Evolutionary conservation across 305 asterid genomes (phyloP).

Genomic region (Solanum hybrid): DNA sequence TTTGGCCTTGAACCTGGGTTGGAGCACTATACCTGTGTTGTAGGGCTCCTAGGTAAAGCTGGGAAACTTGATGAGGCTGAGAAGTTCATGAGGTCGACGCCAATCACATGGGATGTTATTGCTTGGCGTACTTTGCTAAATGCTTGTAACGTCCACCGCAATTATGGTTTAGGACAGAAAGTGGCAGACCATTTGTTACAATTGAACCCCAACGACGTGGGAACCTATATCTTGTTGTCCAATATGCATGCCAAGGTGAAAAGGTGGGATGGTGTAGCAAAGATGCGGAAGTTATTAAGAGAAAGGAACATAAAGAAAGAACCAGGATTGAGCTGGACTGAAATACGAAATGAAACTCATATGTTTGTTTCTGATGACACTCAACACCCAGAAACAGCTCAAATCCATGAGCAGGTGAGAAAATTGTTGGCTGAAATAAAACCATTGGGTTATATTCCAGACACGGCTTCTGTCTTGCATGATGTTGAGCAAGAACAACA

Average conservation of each 20-base stretch:
- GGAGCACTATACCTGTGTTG: conserved; percentile 74
- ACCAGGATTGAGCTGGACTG: conserved; percentile 89
- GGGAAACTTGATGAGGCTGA: conserved; percentile 66
- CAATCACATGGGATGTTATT: conserved; percentile 53
- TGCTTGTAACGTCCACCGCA: conserved; percentile 62
- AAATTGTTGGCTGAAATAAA: conserved; percentile 48
- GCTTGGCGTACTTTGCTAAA: conserved; percentile 81
- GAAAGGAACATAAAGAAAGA: conserved; percentile 68
- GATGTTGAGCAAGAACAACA: conserved; percentile 80
- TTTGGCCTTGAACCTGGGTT: conserved; percentile 54
- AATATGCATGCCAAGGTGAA: conserved; percentile 65
- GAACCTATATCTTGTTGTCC: conserved; percentile 57
- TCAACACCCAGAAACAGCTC: conserved; percentile 42
- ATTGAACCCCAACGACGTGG: conserved; percentile 56
- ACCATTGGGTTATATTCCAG: conserved; percentile 49
- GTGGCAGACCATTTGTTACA: conserved; percentile 39
- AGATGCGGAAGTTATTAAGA: conserved; percentile 41
- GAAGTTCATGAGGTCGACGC: conserved; percentile 43
- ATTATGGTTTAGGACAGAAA: conserved; percentile 49
- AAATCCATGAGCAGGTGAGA: conserved; percentile 44
- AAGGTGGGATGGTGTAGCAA: conserved; percentile 63
- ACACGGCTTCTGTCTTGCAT: conserved; percentile 40
- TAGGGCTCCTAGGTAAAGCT: conserved; percentile 61
- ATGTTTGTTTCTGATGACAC: conserved; percentile 58
- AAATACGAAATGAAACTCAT: conserved; percentile 54